A percentile compares a stretch with the other conserved stretches of the same genome.
These are phyloP conservation scores for Scenedesmus sp. DNA, from an alignment of 163 green algal genomes.

Conservation along the genomic window DNA sequence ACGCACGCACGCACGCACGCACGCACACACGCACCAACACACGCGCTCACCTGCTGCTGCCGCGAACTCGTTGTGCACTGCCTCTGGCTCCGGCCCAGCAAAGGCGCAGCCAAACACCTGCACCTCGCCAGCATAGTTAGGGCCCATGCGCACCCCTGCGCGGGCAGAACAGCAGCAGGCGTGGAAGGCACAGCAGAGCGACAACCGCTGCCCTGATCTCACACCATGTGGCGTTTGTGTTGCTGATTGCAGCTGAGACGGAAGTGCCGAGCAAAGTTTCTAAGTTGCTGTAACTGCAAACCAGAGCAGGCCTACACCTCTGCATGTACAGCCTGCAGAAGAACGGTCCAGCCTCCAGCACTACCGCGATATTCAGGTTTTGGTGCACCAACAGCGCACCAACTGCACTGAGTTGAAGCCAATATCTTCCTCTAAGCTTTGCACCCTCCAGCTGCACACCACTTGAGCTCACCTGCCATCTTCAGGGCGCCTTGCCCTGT, in stretches of 20 bases:
- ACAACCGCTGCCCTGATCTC: background rate
- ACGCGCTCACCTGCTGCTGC: no score
- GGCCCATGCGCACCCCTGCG: constrained; percentile 36
- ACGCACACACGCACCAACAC: background rate
- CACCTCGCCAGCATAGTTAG: constrained; percentile 53
- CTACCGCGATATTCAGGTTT: background rate
- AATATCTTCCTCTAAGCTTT: no score
- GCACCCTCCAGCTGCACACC: no score
- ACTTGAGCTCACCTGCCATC: background rate
- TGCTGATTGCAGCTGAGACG: background rate
- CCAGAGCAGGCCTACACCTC: background rate
- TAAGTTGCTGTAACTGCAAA: background rate
- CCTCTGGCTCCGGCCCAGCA: constrained; percentile 17
- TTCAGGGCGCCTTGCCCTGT: background rate
- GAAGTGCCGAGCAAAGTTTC: background rate
- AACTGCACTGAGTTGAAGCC: background rate
- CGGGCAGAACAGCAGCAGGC: background rate
- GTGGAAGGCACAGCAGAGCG: background rate
- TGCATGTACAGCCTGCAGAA: background rate
- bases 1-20: no score
- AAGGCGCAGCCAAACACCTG: constrained; percentile 48
- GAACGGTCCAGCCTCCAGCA: background rate
- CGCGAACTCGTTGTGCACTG: background rate
- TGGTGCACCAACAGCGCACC: background rate
- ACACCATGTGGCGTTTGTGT: background rate